Percentiles rank a stretch among this genome's conserved stretches.
These are phyloP conservation scores for Rhodomyrtus psidioides DNA, from an alignment of 441 rosid genomes.

Conservation along the genomic window DNA sequence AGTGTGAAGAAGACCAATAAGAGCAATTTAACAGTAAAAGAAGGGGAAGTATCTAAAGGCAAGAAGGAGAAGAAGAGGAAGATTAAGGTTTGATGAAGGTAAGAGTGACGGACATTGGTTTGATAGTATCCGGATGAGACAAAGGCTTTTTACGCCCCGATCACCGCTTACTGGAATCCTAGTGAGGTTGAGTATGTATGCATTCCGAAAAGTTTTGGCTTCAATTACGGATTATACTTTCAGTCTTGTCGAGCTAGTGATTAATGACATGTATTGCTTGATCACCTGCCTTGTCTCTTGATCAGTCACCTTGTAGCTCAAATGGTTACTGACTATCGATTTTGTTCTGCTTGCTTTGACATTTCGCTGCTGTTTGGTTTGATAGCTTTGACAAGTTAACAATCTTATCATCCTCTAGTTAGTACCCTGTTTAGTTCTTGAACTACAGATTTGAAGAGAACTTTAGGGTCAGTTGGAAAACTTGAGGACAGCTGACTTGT, in stretches of 20 bases:
- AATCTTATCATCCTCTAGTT: neutral
- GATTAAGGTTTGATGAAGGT: neutral
- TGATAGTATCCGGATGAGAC: neutral
- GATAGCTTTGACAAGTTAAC: neutral
- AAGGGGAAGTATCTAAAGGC: neutral
- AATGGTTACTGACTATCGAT: neutral
- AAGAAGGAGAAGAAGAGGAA: slow-evolving; percentile 14
- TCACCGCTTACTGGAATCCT: neutral
- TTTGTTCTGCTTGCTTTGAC: neutral
- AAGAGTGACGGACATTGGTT: neutral
- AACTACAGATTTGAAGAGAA: neutral
- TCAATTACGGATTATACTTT: neutral
- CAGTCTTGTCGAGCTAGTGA: neutral
- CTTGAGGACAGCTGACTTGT: neutral
- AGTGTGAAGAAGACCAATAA: slow-evolving; percentile 12
- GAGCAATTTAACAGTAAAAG: neutral
- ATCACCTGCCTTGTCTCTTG: neutral
- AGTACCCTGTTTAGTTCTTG: neutral
- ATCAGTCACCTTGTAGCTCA: neutral
- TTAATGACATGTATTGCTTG: neutral
- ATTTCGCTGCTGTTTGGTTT: neutral
- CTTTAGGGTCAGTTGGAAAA: neutral
- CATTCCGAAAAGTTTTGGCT: neutral
- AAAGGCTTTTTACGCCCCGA: neutral
- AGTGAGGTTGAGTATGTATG: neutral